These are phyloP conservation scores for Sanghuangporus sanghuang DNA, from an alignment of 1,284 basidiomycete species.

Conservation along the genomic window DNA sequence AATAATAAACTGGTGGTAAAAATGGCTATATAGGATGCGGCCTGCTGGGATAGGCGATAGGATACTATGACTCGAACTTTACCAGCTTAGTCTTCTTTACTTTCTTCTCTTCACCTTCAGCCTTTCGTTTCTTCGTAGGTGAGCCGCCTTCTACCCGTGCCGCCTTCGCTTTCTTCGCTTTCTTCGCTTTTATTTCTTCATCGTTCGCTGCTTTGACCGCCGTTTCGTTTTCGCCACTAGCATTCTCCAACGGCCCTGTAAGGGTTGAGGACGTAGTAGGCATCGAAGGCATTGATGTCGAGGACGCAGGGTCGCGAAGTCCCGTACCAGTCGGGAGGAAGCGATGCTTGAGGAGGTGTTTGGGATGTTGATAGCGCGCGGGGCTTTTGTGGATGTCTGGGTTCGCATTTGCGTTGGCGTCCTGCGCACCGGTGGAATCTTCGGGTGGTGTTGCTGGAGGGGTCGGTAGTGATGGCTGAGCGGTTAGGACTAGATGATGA, in stretches of 20 bases:
- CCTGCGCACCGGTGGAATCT: background rate
- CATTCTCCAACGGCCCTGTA: background rate
- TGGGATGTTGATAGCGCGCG: constrained; percentile 51
- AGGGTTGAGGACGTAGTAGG: background rate
- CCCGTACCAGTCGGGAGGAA: constrained; percentile 58
- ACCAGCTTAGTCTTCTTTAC: constrained; percentile 39
- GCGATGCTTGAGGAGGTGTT: constrained; percentile 53
- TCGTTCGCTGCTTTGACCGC: constrained; percentile 28
- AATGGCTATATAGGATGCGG: background rate
- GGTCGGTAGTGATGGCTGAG: constrained; percentile 39
- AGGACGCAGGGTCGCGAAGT: background rate
- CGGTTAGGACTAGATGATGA: constrained; percentile 51
- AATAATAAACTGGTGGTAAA: background rate
- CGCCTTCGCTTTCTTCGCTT: constrained; percentile 25
- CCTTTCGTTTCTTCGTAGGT: constrained; percentile 12
- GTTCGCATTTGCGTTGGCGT: background rate
- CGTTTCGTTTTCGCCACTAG: constrained; percentile 10
- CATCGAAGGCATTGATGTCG: background rate
- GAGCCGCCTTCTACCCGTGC: constrained; percentile 12
- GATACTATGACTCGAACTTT: background rate
- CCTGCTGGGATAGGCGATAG: background rate
- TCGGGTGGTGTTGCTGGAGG: constrained; percentile 23
- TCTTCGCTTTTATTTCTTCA: constrained; percentile 44
- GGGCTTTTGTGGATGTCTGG: constrained; percentile 38
- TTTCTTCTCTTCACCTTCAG: constrained; percentile 31